Base-by-base conservation (phyloP, 2,329 filamentous ascomycete genomes). In the Nigrospora sphaerica region DNA sequence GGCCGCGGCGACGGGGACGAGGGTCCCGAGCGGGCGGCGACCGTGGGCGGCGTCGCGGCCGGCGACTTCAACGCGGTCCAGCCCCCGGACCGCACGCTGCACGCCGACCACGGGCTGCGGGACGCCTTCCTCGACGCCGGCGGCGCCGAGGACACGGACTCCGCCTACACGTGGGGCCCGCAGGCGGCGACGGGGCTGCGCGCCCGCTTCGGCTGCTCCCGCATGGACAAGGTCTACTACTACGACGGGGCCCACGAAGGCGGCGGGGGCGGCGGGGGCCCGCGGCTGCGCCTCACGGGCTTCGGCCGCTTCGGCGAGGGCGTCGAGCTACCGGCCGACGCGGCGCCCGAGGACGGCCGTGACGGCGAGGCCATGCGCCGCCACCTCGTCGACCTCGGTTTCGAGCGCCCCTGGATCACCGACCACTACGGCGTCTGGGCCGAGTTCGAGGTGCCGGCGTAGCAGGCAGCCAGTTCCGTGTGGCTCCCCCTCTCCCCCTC, bases 1-100 rank as follows among this genome's bases (percentile, higher is more conserved):
- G 54, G 64, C 1, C 38, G 53, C 0, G 50, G 49, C 23, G 23
- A 9, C 23, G 23, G 11, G 6, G 16, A 4, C 28, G 39, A 42
- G 23, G 19, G 19, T 7, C 4, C 4, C 19, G 19, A 23, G 4
- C 19, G 4, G 7, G 10, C 4, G 23, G 10, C 23, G 0, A 57
- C 72, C 0, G 52, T 65, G n/a, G 69, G 65, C 1, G 69, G 68
- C 3, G 50, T 78, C 2, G 53, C 75, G 9, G 74, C 74, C 0
- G 77, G 77, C 1, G 75, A 80, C 53, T 66, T 79, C 45, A 81
- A 81, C 38, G 75, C 76, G 9, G 78, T 80, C 43, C 66, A 77
- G 50, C 63, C 65, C 0, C 77, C 75, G 48, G 77, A 80, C 56
- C 52, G 58, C 13, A 65, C 60, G 1, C 57, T 77, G 11, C 72